These are phyloP conservation scores for Asterella californica DNA, from an alignment of 225 moss, liverwort and hornwort genomes.

Conservation along the genomic window DNA sequence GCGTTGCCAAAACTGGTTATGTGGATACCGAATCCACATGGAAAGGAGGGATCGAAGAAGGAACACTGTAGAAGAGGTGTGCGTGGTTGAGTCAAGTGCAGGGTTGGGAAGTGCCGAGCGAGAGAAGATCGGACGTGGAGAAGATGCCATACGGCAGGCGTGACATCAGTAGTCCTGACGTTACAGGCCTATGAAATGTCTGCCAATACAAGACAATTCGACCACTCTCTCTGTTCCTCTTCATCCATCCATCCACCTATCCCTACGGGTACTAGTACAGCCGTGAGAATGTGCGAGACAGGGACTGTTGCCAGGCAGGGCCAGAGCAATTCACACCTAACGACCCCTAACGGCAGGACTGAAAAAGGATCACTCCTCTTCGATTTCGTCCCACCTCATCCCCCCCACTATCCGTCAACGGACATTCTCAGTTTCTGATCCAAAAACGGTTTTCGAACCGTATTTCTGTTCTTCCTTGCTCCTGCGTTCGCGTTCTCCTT, in stretches of 20 bases:
- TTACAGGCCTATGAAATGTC: background rate
- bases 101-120: too few relatives aligned
- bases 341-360: too few relatives aligned
- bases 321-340: too few relatives aligned
- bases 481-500: background rate
- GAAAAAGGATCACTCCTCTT: background rate
- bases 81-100: too few relatives aligned
- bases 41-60: too few relatives aligned
- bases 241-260: background rate
- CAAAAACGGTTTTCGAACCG: background rate
- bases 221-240: background rate
- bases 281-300: background rate
- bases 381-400: background rate
- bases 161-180: background rate
- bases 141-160: too few relatives aligned
- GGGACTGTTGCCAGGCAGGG: background rate
- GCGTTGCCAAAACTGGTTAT: too few relatives aligned
- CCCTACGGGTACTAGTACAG: too few relatives aligned
- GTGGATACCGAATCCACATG: too few relatives aligned
- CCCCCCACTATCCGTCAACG: background rate
- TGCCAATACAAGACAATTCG: background rate
- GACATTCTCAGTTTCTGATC: background rate
- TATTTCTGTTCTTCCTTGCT: background rate
- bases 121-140: too few relatives aligned
- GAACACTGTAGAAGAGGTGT: too few relatives aligned